Evolutionary conservation across 1,139 yeast genomes (phyloP).

Genomic region (Lodderomyces metapsilosis): DNA sequence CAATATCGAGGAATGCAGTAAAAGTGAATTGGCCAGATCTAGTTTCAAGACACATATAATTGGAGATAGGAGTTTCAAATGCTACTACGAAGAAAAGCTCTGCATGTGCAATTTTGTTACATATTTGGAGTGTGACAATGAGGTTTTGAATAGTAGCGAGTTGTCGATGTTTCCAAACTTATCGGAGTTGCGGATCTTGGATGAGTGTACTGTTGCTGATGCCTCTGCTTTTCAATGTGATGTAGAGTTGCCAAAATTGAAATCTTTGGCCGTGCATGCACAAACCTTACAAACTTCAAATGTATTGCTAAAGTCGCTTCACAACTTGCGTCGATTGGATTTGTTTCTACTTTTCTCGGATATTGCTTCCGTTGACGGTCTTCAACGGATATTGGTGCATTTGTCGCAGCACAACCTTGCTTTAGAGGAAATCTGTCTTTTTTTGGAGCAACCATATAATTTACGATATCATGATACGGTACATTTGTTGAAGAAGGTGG

Average conservation of each 20-base stretch:
- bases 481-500: constrained; percentile 15
- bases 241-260: constrained; percentile 10
- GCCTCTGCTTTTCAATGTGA: neutral
- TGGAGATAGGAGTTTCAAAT: constrained; percentile 18
- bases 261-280: constrained; percentile 20
- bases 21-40: constrained; percentile 22
- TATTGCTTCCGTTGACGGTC: constrained; percentile 6
- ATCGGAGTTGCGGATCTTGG: constrained; percentile 22
- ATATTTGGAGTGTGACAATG: constrained; percentile 28
- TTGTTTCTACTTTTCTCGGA: constrained; percentile 25
- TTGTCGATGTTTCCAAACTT: constrained; percentile 21
- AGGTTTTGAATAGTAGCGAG: constrained; percentile 17
- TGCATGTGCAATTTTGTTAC: constrained; percentile 22
- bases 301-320: constrained; percentile 8
- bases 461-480: constrained; percentile 16
- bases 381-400: constrained; percentile 1
- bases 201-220: constrained; percentile 11
- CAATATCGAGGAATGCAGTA: constrained; percentile 20
- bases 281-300: constrained; percentile 16
- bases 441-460: constrained; percentile 11
- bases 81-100: constrained; percentile 19
- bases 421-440: constrained; percentile 9
- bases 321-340: constrained; percentile 22
- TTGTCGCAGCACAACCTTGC: neutral
- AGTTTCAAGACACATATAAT: constrained; percentile 14